Conservation (phyloP, 1,284 basidiomycete genomes). For the Austroboletus olivaceoglutinosus region DNA sequence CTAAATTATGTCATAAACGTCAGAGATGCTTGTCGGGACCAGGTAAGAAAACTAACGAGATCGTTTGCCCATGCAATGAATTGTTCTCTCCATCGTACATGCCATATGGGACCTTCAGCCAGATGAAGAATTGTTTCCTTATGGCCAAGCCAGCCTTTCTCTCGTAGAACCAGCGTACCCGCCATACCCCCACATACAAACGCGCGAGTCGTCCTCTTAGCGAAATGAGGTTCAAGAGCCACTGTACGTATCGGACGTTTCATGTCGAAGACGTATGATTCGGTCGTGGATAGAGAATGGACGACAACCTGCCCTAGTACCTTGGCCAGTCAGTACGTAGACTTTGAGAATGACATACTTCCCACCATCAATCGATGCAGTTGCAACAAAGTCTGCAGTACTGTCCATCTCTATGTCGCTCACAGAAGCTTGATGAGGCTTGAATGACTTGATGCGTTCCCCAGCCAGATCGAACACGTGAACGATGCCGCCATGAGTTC, state of each 20-base stretch:
- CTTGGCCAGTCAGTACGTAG: constrained; percentile 16
- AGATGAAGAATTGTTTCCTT: constrained; percentile 85
- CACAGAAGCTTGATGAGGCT: constrained; percentile 90
- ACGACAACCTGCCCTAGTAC: constrained; percentile 82
- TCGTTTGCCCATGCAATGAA: constrained; percentile 98
- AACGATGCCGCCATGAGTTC: constrained; percentile 90
- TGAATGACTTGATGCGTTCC: constrained; percentile 85
- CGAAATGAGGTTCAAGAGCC: constrained; percentile 89
- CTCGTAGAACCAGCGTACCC: constrained; percentile 80
- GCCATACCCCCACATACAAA: constrained; percentile 95
- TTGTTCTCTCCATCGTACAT: constrained; percentile 80
- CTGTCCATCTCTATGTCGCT: constrained; percentile 84
- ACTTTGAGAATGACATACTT: background rate
- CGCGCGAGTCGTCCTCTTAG: constrained; percentile 76
- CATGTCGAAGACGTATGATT: constrained; percentile 88
- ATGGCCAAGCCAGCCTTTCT: constrained; percentile 97
- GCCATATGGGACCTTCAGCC: constrained; percentile 96
- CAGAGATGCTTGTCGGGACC: background rate
- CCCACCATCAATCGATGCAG: constrained; percentile 92
- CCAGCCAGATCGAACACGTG: constrained; percentile 83
- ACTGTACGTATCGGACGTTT: constrained; percentile 91
- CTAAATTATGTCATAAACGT: constrained; percentile 35
- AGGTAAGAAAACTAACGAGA: constrained; percentile 46
- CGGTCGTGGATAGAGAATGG: constrained; percentile 78
- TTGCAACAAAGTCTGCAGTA: constrained; percentile 87